phyloP scores from a whole-genome alignment of 2,329 filamentous ascomycete species.

The Colletotrichum godetiae region DNA sequence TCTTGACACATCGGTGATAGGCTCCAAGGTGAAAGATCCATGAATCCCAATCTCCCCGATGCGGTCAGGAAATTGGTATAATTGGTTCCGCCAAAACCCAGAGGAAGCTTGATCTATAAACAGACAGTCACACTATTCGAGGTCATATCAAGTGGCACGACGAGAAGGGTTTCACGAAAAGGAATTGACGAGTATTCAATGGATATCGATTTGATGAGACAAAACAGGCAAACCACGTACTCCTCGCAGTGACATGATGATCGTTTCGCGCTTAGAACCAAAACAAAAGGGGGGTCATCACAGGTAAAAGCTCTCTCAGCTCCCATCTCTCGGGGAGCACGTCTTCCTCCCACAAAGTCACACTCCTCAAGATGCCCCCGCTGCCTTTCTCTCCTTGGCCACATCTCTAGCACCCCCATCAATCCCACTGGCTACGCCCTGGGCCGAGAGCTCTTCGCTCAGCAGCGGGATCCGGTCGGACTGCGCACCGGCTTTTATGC shows the following conservation, averaged over 20 bases:
- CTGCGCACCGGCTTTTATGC: constrained; percentile 41
- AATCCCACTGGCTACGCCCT: constrained; percentile 51
- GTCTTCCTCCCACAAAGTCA: background rate
- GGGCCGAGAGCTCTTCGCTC: constrained; percentile 54
- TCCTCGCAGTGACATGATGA: background rate
- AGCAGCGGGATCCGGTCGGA: constrained; percentile 68
- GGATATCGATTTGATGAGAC: background rate
- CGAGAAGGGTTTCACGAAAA: background rate
- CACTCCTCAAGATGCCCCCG: background rate
- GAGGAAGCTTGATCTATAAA: too few species aligned
- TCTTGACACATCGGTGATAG: background rate
- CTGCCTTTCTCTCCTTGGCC: constrained; percentile 59
- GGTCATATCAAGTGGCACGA: background rate
- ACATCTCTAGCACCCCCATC: constrained; percentile 58
- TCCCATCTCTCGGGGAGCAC: background rate
- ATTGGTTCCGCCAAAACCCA: too few species aligned
- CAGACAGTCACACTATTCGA: background rate
- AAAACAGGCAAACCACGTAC: background rate
- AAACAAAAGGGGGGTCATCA: background rate
- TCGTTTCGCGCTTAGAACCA: background rate
- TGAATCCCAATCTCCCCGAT: too few species aligned
- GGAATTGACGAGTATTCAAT: background rate
- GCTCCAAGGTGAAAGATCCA: background rate
- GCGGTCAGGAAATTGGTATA: too few species aligned
- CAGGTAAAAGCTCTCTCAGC: background rate